Conservation (phyloP, 1,284 basidiomycete genomes). For the Lignosus rhinocerotis region DNA sequence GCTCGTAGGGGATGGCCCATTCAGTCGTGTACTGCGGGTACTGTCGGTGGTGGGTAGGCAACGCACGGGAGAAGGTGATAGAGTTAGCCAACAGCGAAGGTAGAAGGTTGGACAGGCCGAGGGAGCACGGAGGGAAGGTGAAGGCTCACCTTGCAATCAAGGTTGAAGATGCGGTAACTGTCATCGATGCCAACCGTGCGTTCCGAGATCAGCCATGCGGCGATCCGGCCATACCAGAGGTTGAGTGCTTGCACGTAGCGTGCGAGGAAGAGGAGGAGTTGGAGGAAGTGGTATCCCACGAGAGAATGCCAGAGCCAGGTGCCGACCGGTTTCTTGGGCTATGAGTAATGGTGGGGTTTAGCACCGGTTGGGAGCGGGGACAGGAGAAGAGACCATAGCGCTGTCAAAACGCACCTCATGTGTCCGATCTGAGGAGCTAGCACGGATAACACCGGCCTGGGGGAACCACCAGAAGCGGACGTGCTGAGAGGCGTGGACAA, state of each 20-base stretch:
- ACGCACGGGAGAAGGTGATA: constrained; percentile 6
- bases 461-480: constrained; percentile 97
- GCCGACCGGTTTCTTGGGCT: constrained; percentile 51
- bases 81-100: not conserved
- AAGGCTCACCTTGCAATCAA: constrained; percentile 70
- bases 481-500: constrained; percentile 77
- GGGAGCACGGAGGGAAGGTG: constrained; percentile 27
- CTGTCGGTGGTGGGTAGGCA: constrained; percentile 41
- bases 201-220: constrained; percentile 59
- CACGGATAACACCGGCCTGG: constrained; percentile 71
- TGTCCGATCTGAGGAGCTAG: constrained; percentile 78
- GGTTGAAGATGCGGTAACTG: constrained; percentile 78
- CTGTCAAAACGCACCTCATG: constrained; percentile 56
- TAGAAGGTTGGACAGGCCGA: constrained; percentile 14
- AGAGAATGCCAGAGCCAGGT: constrained; percentile 73
- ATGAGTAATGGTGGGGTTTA: constrained; percentile 12
- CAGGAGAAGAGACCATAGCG: not conserved
- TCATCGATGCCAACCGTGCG: constrained; percentile 65
- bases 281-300: constrained; percentile 75
- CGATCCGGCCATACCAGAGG: constrained; percentile 53
- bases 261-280: constrained; percentile 77
- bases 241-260: constrained; percentile 59
- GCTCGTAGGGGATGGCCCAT: constrained; percentile 84
- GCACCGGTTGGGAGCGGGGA: not conserved
- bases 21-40: constrained; percentile 90